Evolutionary conservation across 177 flowering plant species (phyloP).

Genomic region (Telopea speciosissima): DNA sequence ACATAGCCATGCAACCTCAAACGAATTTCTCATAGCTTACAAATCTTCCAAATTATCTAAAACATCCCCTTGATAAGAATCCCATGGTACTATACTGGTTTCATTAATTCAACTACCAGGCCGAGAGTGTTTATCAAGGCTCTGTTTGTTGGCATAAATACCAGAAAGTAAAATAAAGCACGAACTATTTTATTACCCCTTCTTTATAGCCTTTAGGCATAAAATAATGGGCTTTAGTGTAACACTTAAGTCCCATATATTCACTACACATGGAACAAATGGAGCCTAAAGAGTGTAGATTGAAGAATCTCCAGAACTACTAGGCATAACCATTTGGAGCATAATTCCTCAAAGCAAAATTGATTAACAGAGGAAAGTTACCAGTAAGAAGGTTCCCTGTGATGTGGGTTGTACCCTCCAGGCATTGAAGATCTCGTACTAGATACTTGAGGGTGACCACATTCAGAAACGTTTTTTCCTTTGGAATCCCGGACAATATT

Average conservation of each 20-base stretch:
- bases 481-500: conserved; percentile 20
- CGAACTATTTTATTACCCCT: too few relatives aligned
- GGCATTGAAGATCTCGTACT: conserved; percentile 32
- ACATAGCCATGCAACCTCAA: too few relatives aligned
- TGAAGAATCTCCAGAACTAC: background rate
- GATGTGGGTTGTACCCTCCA: conserved; percentile 77
- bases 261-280: too few relatives aligned
- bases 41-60: background rate
- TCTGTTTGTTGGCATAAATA: too few relatives aligned
- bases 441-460: conserved; percentile 20
- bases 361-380: conserved; percentile 17
- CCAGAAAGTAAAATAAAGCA: too few relatives aligned
- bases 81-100: background rate
- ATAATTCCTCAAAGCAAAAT: background rate
- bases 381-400: conserved; percentile 92
- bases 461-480: conserved; percentile 15
- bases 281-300: too few relatives aligned
- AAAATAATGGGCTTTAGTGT: too few relatives aligned
- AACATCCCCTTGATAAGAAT: background rate
- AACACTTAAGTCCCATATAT: too few relatives aligned
- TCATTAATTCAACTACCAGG: background rate
- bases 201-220: too few relatives aligned
- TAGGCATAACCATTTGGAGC: background rate
- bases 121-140: too few relatives aligned
- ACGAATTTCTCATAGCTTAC: too few relatives aligned